Conservation (phyloP, 2,329 filamentous ascomycete species). For the Alternaria incomplexa region DNA sequence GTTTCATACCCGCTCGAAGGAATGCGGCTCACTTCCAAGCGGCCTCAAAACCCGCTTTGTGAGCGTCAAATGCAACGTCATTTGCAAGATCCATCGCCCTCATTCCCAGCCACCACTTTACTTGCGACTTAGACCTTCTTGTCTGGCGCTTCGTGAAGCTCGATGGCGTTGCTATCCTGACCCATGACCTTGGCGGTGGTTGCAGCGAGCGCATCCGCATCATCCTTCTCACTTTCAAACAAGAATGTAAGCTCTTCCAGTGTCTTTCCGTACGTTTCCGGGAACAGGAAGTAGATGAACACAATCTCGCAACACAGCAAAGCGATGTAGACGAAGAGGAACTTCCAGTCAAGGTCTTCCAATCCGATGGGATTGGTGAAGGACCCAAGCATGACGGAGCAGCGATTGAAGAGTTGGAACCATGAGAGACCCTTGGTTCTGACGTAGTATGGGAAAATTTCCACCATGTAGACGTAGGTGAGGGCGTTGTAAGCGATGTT, state of each 20-base stretch:
- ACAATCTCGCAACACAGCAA: slow-evolving; percentile 43
- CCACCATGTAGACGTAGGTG: slow-evolving; percentile 61
- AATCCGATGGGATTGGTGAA: slow-evolving; percentile 69
- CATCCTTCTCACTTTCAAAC: slow-evolving; percentile 38
- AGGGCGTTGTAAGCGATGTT: slow-evolving; percentile 64
- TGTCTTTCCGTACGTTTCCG: slow-evolving; percentile 43
- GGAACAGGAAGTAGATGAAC: slow-evolving; percentile 46
- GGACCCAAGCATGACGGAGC: slow-evolving; percentile 65
- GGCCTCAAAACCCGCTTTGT: not conserved
- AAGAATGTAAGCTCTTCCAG: slow-evolving; percentile 44
- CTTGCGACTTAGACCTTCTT: slow-evolving; percentile 27
- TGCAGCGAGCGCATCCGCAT: slow-evolving; percentile 25
- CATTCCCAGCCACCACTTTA: not conserved
- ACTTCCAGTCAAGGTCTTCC: slow-evolving; percentile 65
- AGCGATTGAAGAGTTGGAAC: slow-evolving; percentile 69
- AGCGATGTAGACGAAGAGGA: slow-evolving; percentile 65
- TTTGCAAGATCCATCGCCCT: not conserved
- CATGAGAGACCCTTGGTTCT: slow-evolving; percentile 58
- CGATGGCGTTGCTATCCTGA: slow-evolving; percentile 22
- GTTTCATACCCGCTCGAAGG: slow-evolving; percentile 5
- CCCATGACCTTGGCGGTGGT: slow-evolving; percentile 30
- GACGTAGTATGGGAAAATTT: slow-evolving; percentile 58
- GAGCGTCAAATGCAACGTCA: slow-evolving; percentile 10
- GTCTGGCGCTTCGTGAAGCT: slow-evolving; percentile 32
- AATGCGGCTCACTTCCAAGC: not conserved